A percentile compares a stretch with the other conserved stretches of the same genome.
Evolutionary conservation across 2,329 filamentous ascomycete genomes (phyloP).

Genomic region (Grosmannia clavigera): DNA sequence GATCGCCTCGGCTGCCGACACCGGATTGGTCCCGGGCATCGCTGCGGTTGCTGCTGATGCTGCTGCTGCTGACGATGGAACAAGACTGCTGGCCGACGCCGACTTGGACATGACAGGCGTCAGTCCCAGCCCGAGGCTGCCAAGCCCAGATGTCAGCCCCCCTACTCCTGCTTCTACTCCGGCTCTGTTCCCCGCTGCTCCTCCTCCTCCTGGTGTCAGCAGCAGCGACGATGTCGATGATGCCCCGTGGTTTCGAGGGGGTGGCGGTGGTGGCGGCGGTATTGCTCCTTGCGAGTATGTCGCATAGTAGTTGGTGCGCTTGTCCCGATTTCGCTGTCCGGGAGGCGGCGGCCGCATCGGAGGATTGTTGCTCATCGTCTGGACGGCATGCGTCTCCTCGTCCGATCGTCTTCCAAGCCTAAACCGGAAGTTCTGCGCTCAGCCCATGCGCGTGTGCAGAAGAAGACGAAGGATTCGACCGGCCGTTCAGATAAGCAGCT

Average conservation of each 20-base stretch:
- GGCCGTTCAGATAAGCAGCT: too few relatives aligned
- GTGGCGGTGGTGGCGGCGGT: conserved; percentile 7
- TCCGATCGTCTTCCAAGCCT: neutral
- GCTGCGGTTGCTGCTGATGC: too few relatives aligned
- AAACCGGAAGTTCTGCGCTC: neutral
- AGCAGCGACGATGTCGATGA: conserved; percentile 1
- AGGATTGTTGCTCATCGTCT: conserved; percentile 6
- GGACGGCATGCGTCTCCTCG: neutral
- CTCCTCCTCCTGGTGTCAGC: neutral
- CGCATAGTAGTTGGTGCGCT: conserved; percentile 42
- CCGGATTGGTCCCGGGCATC: conserved; percentile 9
- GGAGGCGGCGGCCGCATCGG: conserved; percentile 4
- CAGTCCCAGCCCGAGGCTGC: too few relatives aligned
- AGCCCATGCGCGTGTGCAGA: neutral
- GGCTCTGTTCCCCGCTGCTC: too few relatives aligned
- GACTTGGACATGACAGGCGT: too few relatives aligned
- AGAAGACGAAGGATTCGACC: too few relatives aligned
- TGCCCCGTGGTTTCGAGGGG: conserved; percentile 5
- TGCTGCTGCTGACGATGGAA: too few relatives aligned
- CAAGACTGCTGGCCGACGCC: too few relatives aligned
- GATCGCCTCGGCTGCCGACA: conserved; percentile 49
- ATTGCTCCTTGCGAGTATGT: conserved; percentile 26
- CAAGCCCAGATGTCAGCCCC: too few relatives aligned
- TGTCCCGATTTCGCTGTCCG: conserved; percentile 2
- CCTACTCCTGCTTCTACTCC: too few relatives aligned